Base-by-base conservation (phyloP, 2,329 filamentous ascomycete genomes). In the Aspergillus fumigatus region DNA sequence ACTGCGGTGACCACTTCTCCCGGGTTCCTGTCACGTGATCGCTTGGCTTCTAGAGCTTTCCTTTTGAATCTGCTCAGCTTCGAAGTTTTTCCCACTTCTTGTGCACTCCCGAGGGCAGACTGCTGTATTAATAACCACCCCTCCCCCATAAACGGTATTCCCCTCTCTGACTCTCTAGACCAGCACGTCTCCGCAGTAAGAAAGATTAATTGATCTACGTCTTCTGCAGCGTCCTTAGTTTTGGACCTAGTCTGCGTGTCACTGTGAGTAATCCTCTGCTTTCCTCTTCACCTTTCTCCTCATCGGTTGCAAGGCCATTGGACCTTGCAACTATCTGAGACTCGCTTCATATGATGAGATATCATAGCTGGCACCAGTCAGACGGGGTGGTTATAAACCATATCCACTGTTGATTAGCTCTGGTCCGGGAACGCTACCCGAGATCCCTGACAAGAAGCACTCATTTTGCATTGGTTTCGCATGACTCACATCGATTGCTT, bases 281-380 rank as follows among this genome's bases (percentile, higher is more conserved):
- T 35, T 45, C 25, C 48, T 29, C 4, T 29, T 25, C 11, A 7
- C 35, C 25, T 40, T 48, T 56, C 40, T 29, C 17, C 38, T 35
- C 47, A 54, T 51, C 49, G 41, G 40, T 52, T 35, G 52, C 50
- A 49, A 17, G 32, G 47, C 23, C 51, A 32, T 50, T 38, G 49
- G 23, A 23, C 43, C 25, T 48, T 32, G 57, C 40, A 48, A 8
- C 50, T 23, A 38, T 48, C 29, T 26, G 48, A 48, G 50, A 47
- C 58, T 49, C 51, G 50, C 62, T 62, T 67, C 61, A 59, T 54
- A 79, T 82, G 83, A 86, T 84, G 83, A 85, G 69, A 82, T 70
- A 71, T 70, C 63, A 75, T 75, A 80, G 84, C 84, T 86, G 84
- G 84, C 84, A 86, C 84, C 84, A 85, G 84, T 82, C 84, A 79